Conservation (phyloP, 148 eudicot species). For the Euryodendron excelsum region DNA sequence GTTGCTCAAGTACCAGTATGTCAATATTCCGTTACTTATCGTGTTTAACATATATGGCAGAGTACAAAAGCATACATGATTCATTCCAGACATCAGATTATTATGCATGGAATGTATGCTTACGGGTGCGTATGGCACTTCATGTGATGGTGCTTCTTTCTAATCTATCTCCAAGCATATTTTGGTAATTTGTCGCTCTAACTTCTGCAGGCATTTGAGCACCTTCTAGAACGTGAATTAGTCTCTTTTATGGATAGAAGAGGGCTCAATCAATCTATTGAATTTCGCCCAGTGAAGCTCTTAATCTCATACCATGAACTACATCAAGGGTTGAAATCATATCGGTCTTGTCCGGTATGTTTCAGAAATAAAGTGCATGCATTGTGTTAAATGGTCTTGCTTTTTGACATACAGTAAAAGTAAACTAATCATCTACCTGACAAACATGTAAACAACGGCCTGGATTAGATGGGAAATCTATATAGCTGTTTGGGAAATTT, state of each 20-base stretch:
- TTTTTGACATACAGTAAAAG: not conserved
- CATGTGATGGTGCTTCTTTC: not conserved
- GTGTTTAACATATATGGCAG: conserved; percentile 39
- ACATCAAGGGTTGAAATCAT: conserved; percentile 62
- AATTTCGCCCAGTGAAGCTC: conserved; percentile 82
- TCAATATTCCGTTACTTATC: not conserved
- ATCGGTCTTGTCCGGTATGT: conserved; percentile 77
- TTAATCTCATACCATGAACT: conserved; percentile 65
- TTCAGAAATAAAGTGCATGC: not conserved
- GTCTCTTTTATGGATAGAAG: conserved; percentile 63
- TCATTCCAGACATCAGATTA: conserved; percentile 73
- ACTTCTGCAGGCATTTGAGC: conserved; percentile 78
- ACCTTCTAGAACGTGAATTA: conserved; percentile 67
- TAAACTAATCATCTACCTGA: not conserved
- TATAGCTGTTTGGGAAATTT: not conserved
- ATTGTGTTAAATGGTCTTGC: not conserved
- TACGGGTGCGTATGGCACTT: conserved; percentile 53
- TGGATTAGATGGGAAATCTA: not conserved
- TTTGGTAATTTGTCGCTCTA: conserved; percentile 9
- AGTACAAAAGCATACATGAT: conserved; percentile 78
- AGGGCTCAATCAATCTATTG: conserved; percentile 68
- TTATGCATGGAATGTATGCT: conserved; percentile 68
- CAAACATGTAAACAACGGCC: not conserved
- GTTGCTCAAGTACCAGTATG: not conserved
- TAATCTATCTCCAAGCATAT: not conserved